Conservation (phyloP, 148 eudicot species). For the Oxyria digyna region DNA sequence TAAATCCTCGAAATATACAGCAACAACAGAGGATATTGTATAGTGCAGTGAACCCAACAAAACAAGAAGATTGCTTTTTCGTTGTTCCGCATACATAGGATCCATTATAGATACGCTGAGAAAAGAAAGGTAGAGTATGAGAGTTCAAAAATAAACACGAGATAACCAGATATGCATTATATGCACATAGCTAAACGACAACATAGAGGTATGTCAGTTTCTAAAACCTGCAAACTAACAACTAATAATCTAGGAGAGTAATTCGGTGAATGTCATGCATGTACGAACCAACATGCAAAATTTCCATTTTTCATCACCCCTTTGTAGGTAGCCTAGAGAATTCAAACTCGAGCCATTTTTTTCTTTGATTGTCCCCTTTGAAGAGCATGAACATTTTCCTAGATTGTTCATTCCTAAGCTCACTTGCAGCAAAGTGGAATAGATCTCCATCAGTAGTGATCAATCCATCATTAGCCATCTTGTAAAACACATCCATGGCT, state of each 20-base stretch:
- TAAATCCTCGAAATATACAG: not conserved
- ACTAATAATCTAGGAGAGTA: too few species aligned
- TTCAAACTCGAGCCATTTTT: not conserved
- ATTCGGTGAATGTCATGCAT: not conserved
- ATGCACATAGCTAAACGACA: too few species aligned
- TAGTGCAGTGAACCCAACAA: not conserved
- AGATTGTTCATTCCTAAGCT: not conserved
- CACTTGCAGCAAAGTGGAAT: not conserved
- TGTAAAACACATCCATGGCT: too few species aligned
- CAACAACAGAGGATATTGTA: not conserved
- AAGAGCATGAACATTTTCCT: not conserved
- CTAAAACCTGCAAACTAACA: too few species aligned
- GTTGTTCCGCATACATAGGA: too few species aligned
- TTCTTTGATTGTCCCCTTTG: not conserved
- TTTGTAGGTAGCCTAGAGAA: not conserved
- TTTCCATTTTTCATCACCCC: not conserved
- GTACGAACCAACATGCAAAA: not conserved
- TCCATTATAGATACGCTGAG: too few species aligned
- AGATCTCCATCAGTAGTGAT: not conserved
- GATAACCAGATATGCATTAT: too few species aligned
- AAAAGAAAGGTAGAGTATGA: too few species aligned
- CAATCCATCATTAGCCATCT: too few species aligned
- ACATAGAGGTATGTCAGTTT: too few species aligned
- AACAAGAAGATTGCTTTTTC: not conserved
- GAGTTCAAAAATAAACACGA: too few species aligned